Percentiles rank a stretch among this genome's conserved stretches.
These are phyloP conservation scores for Aspergillus sp. DNA, from an alignment of 2,329 filamentous ascomycete species.

Conservation along the genomic window DNA sequence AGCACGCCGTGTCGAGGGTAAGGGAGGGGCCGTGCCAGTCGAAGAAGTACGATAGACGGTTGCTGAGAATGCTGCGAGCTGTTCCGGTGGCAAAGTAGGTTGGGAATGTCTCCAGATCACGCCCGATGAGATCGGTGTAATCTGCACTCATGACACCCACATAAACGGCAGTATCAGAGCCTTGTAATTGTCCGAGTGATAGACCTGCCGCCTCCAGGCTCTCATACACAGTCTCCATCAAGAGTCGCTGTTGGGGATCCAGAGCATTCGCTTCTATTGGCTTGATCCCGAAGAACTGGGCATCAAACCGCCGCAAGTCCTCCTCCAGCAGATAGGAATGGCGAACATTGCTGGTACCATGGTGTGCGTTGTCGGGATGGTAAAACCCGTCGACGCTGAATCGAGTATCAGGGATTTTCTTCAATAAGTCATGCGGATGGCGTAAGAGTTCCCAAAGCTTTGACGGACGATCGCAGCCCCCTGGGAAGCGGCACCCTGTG, in stretches of 20 bases:
- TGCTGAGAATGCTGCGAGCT: constrained; percentile 30
- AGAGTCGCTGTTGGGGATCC: constrained; percentile 11
- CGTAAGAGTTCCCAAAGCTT: constrained; percentile 7
- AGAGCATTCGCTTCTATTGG: constrained; percentile 3
- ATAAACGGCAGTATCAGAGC: constrained; percentile 5
- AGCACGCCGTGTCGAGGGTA: constrained; percentile 45
- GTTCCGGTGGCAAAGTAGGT: constrained; percentile 17
- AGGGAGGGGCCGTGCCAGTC: constrained; percentile 34
- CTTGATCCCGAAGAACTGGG: constrained; percentile 10
- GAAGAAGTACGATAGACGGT: constrained; percentile 31
- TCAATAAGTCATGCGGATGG: constrained; percentile 2
- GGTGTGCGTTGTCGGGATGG: constrained; percentile 1
- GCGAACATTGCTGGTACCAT: constrained; percentile 6
- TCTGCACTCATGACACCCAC: constrained; percentile 7
- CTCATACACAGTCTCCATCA: constrained; percentile 12
- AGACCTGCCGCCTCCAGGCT: constrained; percentile 3
- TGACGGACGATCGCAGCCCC: not conserved
- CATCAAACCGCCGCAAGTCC: constrained; percentile 7
- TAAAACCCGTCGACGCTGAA: constrained; percentile 8
- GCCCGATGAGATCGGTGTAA: not conserved
- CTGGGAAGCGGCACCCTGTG: constrained; percentile 11
- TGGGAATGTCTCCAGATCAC: constrained; percentile 1
- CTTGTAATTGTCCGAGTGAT: not conserved
- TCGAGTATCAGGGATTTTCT: not conserved
- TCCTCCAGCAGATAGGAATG: constrained; percentile 5